phyloP scores from a whole-genome alignment of 768 basidiomycete species.

The Gloeopeniophorella convolvens region DNA sequence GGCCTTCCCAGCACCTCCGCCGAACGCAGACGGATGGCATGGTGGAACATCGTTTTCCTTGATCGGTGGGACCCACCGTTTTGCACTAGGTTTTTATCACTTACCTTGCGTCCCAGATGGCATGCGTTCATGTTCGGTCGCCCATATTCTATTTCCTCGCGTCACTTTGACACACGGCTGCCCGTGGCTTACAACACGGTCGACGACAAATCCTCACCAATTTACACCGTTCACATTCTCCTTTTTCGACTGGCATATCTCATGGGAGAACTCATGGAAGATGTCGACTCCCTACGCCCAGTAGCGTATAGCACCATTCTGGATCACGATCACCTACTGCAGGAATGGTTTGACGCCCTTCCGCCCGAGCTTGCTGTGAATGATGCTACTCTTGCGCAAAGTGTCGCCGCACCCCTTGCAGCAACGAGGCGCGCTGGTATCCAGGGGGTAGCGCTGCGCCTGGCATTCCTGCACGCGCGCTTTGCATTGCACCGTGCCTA shows the following conservation, averaged over 20 bases:
- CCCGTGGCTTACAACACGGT: conserved; percentile 62
- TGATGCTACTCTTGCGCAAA: conserved; percentile 67
- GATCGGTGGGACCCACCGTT: conserved; percentile 51
- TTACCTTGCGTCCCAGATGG: conserved; percentile 46
- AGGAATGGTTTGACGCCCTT: conserved; percentile 71
- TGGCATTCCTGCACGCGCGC: conserved; percentile 74
- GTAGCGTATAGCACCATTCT: conserved; percentile 69
- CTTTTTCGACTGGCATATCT: conserved; percentile 72
- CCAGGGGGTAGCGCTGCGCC: conserved; percentile 74
- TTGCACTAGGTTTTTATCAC: conserved; percentile 5
- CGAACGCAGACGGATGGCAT: conserved; percentile 79
- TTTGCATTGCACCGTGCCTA: conserved; percentile 82
- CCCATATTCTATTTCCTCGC: conserved; percentile 65
- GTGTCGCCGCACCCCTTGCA: conserved; percentile 56
- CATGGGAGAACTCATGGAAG: conserved; percentile 81
- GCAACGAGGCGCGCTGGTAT: conserved; percentile 64
- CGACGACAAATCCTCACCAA: conserved; percentile 54
- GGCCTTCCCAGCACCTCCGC: conserved; percentile 61
- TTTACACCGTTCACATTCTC: conserved; percentile 70
- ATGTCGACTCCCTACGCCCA: conserved; percentile 67
- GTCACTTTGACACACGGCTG: conserved; percentile 78
- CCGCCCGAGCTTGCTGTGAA: conserved; percentile 71
- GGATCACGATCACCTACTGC: conserved; percentile 64
- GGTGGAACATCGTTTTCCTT: conserved; percentile 83
- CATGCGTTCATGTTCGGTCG: conserved; percentile 85